Evolutionary conservation across 768 basidiomycete genomes (phyloP), one percentile per base, ranked within the genome.

Genomic region (Suillus decipiens): DNA sequence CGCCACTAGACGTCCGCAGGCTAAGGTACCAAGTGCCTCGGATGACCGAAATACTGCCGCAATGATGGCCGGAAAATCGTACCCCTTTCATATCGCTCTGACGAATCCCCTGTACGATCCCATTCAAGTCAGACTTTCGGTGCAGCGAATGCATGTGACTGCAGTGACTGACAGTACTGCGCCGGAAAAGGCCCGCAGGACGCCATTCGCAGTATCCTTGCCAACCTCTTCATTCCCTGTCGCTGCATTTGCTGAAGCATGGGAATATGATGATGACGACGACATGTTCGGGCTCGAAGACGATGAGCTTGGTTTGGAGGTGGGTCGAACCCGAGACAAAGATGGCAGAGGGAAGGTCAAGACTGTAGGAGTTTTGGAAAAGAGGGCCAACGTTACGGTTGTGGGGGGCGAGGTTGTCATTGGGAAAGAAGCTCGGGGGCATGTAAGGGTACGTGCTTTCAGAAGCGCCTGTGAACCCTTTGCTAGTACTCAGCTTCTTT

Each of bases 181-280:
- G 7, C 73, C 71, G 19, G 86, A 88, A 62, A 89, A 87, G 72
- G 78, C 84, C 12, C 83, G 84, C 14, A 83, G 89, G 5, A 87
- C 89, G 48, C 89, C 90, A 2, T 96, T 92, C 71, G 89, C 88
- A 1, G 81, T 96, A 6, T 88, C 89, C 11, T 78, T 99, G 3
- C 96, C 94, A 0, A 87, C 87, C 12, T 79, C 85, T 0, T 77
- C 88, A 10, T 96, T 99, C 72, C 80, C 90, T 6, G 86, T 99
- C 54, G 88, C 90, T 15, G 92, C 96, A 2, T 96, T 91, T 71
- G 94, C 94, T 19, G 97, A 99, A 73, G 94, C 93, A 39, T 99
- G 96, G 96, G 95, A 99, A 74, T 97, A 95, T 65, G 96, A 97
- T 60, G 95, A 95, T 63, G 95, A 96, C 63, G 95, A 93, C 39